Evolutionary conservation across 495 filamentous ascomycete species (phyloP).

Genomic region (Tuber brumale): DNA sequence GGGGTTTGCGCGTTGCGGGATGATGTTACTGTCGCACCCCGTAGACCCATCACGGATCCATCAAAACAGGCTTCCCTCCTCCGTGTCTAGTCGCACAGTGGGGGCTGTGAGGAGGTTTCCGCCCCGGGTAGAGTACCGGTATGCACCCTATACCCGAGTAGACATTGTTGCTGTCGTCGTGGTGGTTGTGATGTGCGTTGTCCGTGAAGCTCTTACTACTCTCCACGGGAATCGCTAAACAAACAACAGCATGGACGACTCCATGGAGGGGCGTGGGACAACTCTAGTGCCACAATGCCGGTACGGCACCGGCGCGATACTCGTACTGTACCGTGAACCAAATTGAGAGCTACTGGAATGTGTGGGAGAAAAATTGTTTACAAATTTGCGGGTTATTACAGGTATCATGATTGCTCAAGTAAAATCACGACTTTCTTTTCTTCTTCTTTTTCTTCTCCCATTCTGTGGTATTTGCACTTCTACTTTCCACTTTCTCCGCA

Average conservation of each 20-base stretch:
- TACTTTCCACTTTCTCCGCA: not conserved
- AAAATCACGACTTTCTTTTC: not conserved
- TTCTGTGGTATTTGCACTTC: not conserved
- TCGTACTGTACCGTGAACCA: too few relatives aligned
- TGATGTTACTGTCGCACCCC: not conserved
- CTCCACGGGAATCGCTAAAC: not conserved
- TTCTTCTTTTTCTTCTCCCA: not conserved
- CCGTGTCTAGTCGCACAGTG: not conserved
- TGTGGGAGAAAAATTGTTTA: not conserved
- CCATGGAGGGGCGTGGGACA: not conserved
- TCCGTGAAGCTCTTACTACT: not conserved
- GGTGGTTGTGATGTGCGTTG: not conserved
- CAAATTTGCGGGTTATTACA: not conserved
- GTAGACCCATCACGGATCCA: not conserved
- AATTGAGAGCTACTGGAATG: not conserved
- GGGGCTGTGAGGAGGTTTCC: not conserved
- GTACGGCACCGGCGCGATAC: too few relatives aligned
- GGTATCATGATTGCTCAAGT: not conserved
- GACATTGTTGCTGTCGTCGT: not conserved
- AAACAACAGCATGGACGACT: not conserved
- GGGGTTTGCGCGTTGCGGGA: not conserved
- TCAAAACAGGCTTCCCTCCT: not conserved
- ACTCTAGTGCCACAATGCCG: not conserved
- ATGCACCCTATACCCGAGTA: not conserved
- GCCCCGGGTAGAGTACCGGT: not conserved